Base-by-base conservation (phyloP, 371 early-diverging fungal genomes). In the Dipsacomyces acuminosporus region DNA sequence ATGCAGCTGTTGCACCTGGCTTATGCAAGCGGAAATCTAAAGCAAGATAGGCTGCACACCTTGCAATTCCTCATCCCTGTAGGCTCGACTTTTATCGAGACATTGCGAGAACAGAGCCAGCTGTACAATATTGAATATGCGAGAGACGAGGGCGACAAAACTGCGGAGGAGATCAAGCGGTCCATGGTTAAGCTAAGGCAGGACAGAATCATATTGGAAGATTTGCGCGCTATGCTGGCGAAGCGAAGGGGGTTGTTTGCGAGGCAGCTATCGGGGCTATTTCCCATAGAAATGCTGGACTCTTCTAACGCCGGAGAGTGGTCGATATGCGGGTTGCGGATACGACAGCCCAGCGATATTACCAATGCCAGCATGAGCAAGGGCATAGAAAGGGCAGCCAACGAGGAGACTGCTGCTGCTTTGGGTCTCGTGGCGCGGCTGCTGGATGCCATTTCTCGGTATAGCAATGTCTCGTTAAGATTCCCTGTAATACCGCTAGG, bases 161-260 rank as follows among this genome's bases (percentile, higher is more conserved):
- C n/a, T n/a, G n/a, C n/a, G n/a, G n/a, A n/a, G n/a, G n/a, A n/a
- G n/a, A n/a, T 30, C 30, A 30, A 11, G 7, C 13, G 42, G 1
- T 17, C 25, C 0, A 42, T 20, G 19, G 30, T 35, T 6, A 48
- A 41, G 24, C 42, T 65, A 24, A 56, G 56, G 6, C 66, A 65
- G 56, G 61, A 61, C 18, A 52, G 66, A 7, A 65, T 65, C 2
- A 65, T 65, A 19, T 23, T 48, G 9, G 66, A 65, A 30, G 66
- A 65, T 41, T 9, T 65, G 36, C 52, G 66, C 1, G 66, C 66
- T 1, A 65, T 65, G 66, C 53, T 65, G 24, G 66, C 66, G 8
- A 35, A 49, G 25, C 44, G 50, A 48, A 61, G 66, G 7, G 56
- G 42, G 6, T 38, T 6, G 8, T 41, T 25, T n/a, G 48, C 52